Evolutionary conservation across 257 asterid species (phyloP), one percentile per base, ranked within the genome.

Genomic region (Parsonsia alboflavescens): DNA sequence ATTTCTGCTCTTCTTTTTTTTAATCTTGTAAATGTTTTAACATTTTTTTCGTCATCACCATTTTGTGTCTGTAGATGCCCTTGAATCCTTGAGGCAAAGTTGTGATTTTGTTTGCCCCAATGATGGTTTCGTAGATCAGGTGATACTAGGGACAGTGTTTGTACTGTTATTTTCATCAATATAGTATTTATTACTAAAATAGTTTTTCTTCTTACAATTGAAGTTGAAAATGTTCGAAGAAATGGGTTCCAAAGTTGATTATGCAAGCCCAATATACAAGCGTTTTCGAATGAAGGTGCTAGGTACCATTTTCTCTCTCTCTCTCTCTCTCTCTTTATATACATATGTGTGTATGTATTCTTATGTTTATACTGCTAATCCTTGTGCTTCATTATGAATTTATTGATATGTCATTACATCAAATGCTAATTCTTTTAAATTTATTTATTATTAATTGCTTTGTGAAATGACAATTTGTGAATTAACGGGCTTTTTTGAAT

Each of bases 91-190:
- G 80, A 82, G 90, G 79, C 83, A 94, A 82, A 84, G 90, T 85
- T 90, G 96, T 68, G 96, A 88, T 68, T 77, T 83, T 62, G 91
- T 89, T 73, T 82, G 95, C 83, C 98, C 98, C 26, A 94, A 94
- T 85, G 98, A 94, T 79, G 96, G 97, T 81, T 94, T 94, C 86
- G 79, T 90, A 80, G 98, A 94, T 72, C 98, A 94, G 97, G 98
- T 94, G 80, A 82, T 81, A 52, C 76, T 68, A 50, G 76, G 41
- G 68, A 57, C 21, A 26, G 70, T 72, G 65, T 11, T 77, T 21
- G 65, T 22, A 53, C 56, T 61, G 64, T 77, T 50, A 42, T 73
- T 57, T 78, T 73, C 59, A 73, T 39, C 63, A 33, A 62, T 44
- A 13, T 62, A 62, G 7, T 72, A 50, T 59, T 39, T 56, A 24